Evolutionary conservation across 805 yeast species (phyloP), one percentile per base, ranked within the genome.

Genomic region (Zygotorulaspora danielsina): DNA sequence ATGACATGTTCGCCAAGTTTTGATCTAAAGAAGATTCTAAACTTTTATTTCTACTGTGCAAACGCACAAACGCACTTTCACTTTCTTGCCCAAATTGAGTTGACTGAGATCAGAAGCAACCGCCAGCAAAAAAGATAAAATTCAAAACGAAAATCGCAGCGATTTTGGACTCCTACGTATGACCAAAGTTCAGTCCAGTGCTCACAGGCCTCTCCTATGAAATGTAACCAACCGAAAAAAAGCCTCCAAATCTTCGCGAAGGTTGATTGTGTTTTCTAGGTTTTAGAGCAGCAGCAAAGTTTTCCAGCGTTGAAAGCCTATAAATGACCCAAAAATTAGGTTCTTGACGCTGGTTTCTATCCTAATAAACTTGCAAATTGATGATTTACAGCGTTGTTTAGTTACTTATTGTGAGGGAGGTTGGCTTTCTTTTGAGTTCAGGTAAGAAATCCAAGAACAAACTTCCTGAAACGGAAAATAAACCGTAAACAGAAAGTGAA

Each of bases 121-220:
- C 3, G 24, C 19, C 18, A 36, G 34, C 40, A 20, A 22, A 31
- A 16, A n/a, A 29, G 21, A 24, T 24, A 24, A 24, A 24, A 24
- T n/a, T 13, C 27, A 24, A 24, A n/a, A 24, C 24, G 12, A 24
- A 24, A 24, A n/a, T n/a, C n/a, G n/a, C n/a, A n/a, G n/a, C n/a
- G n/a, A n/a, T n/a, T n/a, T n/a, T n/a, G n/a, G n/a, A n/a, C n/a
- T n/a, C n/a, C n/a, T n/a, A n/a, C n/a, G n/a, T n/a, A n/a, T n/a
- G n/a, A n/a, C n/a, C n/a, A n/a, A n/a, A n/a, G n/a, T n/a, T n/a
- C n/a, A n/a, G n/a, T n/a, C n/a, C n/a, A n/a, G n/a, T n/a, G n/a
- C n/a, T n/a, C n/a, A n/a, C n/a, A n/a, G n/a, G n/a, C n/a, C n/a
- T n/a, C n/a, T n/a, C n/a, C n/a, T n/a, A n/a, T n/a, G n/a, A n/a